Base-by-base conservation (phyloP, 345 rosid species). In the Isatis tinctoria region DNA sequence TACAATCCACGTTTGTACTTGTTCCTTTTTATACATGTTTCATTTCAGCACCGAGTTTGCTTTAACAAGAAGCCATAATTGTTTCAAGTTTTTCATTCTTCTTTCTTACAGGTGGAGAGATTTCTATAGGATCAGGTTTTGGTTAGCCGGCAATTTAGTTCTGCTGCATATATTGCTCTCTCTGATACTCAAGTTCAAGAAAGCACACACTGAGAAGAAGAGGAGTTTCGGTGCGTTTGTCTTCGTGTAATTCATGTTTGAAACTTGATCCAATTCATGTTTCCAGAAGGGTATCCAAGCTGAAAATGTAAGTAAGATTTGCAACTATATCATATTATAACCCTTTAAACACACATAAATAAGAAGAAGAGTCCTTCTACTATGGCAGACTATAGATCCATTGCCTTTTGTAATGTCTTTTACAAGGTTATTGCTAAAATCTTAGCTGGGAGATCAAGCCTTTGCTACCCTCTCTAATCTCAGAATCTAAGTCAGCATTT, bases 91-190 rank as follows among this genome's bases (percentile, higher is more conserved):
- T 27, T 33, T 44, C 47, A 8, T 65, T 14, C 5, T 53, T 78
- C 20, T 72, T 67, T 67, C 41, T 44, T 83, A 69, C 63, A 93
- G 97, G 84, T 90, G 98, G 98, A 87, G 82, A 81, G 87, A 88
- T 67, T 94, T 94, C 54, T 60, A 82, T 20, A 85, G 97, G 85
- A 88, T 87, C 78, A 83, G 90, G 96, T 94, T 94, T 85, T 94
- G 96, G 97, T 59, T 90, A 67, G 87, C 95, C 17, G 91, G 88
- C 39, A 78, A 95, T 81, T 83, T 88, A 71, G n/a, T 87, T 13
- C 76, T 91, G 30, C 57, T 91, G 24, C 97, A 93, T 80, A 70
- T 65, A 61, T 52, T 87, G 59, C 78, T 89, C 20, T 72, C 83
- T 32, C 54, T 87, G 35, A 72, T 89, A 76, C 74, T 91, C 22